Evolutionary conservation across 768 basidiomycete species (phyloP).

Genomic region (Phylloporus rhodoxanthus): DNA sequence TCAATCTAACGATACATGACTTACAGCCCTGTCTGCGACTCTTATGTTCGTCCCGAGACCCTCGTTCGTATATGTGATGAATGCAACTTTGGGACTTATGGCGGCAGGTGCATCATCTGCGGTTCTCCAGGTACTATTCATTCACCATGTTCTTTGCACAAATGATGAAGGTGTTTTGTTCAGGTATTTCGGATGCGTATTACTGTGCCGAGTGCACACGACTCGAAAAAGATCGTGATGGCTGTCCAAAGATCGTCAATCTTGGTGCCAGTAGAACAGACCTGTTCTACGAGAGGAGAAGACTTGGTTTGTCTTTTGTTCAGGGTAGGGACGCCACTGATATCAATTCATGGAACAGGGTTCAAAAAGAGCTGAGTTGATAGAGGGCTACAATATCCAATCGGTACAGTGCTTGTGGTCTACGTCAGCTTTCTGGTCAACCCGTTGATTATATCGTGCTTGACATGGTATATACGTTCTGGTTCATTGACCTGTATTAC

Average conservation of each 20-base stretch:
- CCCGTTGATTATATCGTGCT: background rate
- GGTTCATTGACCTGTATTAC: constrained; percentile 13
- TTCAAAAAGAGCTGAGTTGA: constrained; percentile 30
- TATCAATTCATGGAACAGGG: constrained; percentile 9
- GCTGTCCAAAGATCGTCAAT: constrained; percentile 97
- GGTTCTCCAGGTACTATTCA: constrained; percentile 75
- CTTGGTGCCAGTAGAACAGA: constrained; percentile 92
- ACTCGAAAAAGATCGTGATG: constrained; percentile 94
- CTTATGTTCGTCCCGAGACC: constrained; percentile 97
- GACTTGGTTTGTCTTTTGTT: constrained; percentile 49
- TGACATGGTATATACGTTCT: constrained; percentile 5
- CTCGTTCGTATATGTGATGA: constrained; percentile 98
- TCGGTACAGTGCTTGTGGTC: background rate
- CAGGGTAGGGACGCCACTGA: background rate
- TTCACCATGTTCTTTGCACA: background rate
- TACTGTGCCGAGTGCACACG: constrained; percentile 98
- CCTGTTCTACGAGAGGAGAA: constrained; percentile 84
- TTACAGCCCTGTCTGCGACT: constrained; percentile 92
- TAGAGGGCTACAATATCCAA: background rate
- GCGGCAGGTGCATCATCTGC: constrained; percentile 96
- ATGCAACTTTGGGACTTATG: constrained; percentile 98
- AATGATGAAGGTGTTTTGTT: background rate
- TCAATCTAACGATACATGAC: background rate
- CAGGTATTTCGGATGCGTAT: constrained; percentile 98
- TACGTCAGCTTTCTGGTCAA: background rate